A percentile compares a stretch with the other conserved stretches of the same genome.
These are phyloP conservation scores for Raffaelea albimanens DNA, from an alignment of 2,329 filamentous ascomycete species.

Conservation along the genomic window DNA sequence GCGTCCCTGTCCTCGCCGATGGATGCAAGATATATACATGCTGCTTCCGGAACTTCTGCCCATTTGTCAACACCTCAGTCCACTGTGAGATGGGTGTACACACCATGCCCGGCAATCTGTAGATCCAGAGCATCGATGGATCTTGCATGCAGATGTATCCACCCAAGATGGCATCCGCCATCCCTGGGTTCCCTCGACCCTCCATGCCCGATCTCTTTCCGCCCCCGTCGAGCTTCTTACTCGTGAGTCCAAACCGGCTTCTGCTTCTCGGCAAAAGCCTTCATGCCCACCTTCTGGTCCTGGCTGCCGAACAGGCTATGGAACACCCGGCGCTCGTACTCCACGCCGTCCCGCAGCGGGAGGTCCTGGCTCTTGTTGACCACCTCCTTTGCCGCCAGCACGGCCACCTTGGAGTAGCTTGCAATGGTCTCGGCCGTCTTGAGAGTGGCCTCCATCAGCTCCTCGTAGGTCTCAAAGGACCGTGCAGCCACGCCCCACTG, in stretches of 20 bases:
- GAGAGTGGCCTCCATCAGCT: constrained; percentile 70
- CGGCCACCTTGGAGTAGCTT: constrained; percentile 73
- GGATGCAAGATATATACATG: too few species aligned
- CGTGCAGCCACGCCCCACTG: constrained; percentile 85
- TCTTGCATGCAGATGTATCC: too few species aligned
- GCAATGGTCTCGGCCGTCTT: constrained; percentile 86
- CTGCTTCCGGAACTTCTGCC: too few species aligned
- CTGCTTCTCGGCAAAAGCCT: constrained; percentile 89
- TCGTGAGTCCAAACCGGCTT: constrained; percentile 85
- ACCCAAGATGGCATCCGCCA: too few species aligned
- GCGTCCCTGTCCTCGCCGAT: too few species aligned
- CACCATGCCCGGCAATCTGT: too few species aligned
- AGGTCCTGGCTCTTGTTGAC: constrained; percentile 98
- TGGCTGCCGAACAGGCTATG: constrained; percentile 86
- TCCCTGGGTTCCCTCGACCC: too few species aligned
- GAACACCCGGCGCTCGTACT: constrained; percentile 90
- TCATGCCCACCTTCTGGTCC: constrained; percentile 97
- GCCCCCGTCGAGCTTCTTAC: constrained; percentile 30
- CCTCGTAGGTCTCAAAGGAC: constrained; percentile 70
- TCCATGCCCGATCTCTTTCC: background rate
- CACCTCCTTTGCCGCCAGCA: constrained; percentile 91
- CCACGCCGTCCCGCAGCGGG: constrained; percentile 77
- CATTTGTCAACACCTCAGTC: too few species aligned
- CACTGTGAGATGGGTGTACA: too few species aligned
- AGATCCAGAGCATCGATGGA: too few species aligned